Evolutionary conservation across 2,329 filamentous ascomycete species (phyloP), one percentile per base, ranked within the genome.

Genomic region (Fusarium sororula): DNA sequence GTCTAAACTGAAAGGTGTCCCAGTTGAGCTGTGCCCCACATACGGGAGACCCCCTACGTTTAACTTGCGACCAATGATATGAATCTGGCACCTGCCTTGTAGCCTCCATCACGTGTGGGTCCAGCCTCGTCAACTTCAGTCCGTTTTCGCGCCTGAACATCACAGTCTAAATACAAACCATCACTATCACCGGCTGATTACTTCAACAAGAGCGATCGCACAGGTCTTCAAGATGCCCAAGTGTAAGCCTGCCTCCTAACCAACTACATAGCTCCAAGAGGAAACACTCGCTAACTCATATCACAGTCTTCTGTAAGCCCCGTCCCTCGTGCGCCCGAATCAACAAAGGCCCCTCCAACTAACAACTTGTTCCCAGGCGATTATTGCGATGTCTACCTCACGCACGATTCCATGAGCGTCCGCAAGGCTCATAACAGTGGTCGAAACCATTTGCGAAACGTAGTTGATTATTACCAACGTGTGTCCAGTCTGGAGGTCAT

Each of bases 321-420:
- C 59, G 39, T 60, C 24, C 42, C 28, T 51, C 48, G 59, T 57
- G 53, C 67, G 45, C 65, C 63, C 63, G 44, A 64, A 44, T 42
- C 64, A 39, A 60, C 32, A 30, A n/a, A 68, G 56, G 51, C 69
- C 54, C 65, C 65, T 65, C 73, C 38, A 35, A 68, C 76, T 80
- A 59, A 79, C 70, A 72, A 66, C 45, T 59, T 88, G 84, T 28
- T 30, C 24, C 59, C 45, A 85, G 84, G 95, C 89, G 96, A 99
- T 84, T 99, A 99, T 85, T 99, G 96, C 90, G 96, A 99, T 93
- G 96, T 99, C 84, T 99, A 99, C 89, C 93, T 99, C 79, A 99
- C 96, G 77, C 96, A 99, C 89, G 96, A 99, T 89, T 98, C 95
- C 51, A 98, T 98, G 96, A 98, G 95, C 85, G 96, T 99, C 85